Evolutionary conservation across 1,139 yeast species (phyloP).

Genomic region (Kurtzmaniella natalensis): DNA sequence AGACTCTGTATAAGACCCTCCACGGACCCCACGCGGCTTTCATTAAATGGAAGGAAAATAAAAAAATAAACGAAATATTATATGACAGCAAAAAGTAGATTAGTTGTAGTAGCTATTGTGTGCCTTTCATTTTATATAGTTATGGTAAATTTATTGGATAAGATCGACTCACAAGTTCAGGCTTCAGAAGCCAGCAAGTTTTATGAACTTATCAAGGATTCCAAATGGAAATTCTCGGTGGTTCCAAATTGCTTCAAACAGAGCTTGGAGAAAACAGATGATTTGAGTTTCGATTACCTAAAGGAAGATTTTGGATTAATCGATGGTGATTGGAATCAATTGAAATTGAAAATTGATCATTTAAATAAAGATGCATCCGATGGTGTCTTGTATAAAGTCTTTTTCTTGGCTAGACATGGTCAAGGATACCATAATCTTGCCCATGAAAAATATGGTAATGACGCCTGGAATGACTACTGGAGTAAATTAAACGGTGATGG

Average conservation of each 20-base stretch:
- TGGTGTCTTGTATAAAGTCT: conserved; percentile 29
- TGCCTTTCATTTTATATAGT: not conserved
- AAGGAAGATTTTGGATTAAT: conserved; percentile 36
- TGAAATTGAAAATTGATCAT: conserved; percentile 19
- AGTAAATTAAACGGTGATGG: conserved; percentile 41
- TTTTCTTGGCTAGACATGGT: conserved; percentile 44
- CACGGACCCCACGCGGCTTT: too few relatives aligned
- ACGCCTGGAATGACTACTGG: conserved; percentile 43
- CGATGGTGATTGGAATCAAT: conserved; percentile 30
- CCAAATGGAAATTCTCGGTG: conserved; percentile 33
- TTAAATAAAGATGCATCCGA: conserved; percentile 25
- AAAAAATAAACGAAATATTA: too few relatives aligned
- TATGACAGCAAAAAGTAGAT: too few relatives aligned
- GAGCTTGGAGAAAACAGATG: conserved; percentile 34
- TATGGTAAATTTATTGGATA: conserved; percentile 1
- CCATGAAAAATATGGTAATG: conserved; percentile 37
- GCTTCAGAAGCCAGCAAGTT: not conserved
- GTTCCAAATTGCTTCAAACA: conserved; percentile 38
- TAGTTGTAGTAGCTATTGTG: too few relatives aligned
- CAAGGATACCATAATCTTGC: conserved; percentile 46
- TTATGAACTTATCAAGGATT: conserved; percentile 5
- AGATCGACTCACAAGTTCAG: conserved; percentile 2
- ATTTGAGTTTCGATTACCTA: conserved; percentile 32
- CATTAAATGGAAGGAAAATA: too few relatives aligned
- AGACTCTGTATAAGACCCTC: too few relatives aligned